phyloP scores from a whole-genome alignment of 345 rosid species.

The Viola odorata region DNA sequence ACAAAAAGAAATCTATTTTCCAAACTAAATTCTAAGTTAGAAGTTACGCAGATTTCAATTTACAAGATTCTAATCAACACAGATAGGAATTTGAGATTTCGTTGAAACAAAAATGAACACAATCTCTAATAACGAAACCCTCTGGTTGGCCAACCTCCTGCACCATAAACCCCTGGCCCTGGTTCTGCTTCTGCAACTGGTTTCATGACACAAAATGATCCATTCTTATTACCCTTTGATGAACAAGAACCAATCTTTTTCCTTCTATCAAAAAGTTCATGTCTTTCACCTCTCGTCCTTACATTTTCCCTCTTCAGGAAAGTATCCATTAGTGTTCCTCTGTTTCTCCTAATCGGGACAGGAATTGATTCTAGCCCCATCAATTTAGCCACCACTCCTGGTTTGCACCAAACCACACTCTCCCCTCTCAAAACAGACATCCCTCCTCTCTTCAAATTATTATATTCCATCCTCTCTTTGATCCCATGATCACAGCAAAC shows the following conservation, averaged over 20 bases:
- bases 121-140: conserved; percentile 18
- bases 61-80: too few species aligned
- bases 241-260: conserved; percentile 27
- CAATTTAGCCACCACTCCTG: conserved; percentile 85
- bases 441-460: background rate
- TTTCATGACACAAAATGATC: conserved; percentile 20
- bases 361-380: conserved; percentile 93
- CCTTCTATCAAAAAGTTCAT: conserved; percentile 22
- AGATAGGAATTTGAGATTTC: too few species aligned
- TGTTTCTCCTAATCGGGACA: conserved; percentile 33
- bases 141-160: conserved; percentile 39
- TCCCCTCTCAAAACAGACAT: conserved; percentile 37
- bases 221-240: conserved; percentile 16
- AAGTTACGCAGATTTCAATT: too few species aligned
- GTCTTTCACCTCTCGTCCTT: conserved; percentile 41
- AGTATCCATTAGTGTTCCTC: conserved; percentile 20
- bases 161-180: background rate
- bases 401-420: conserved; percentile 76
- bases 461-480: conserved; percentile 10
- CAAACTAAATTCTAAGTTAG: too few species aligned
- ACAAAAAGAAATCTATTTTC: too few species aligned
- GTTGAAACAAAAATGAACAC: too few species aligned
- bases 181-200: conserved; percentile 24
- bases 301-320: conserved; percentile 45
- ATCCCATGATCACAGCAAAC: conserved; percentile 31